phyloP scores from a whole-genome alignment of 2,329 filamentous ascomycete species.

The Xylaria sp. region DNA sequence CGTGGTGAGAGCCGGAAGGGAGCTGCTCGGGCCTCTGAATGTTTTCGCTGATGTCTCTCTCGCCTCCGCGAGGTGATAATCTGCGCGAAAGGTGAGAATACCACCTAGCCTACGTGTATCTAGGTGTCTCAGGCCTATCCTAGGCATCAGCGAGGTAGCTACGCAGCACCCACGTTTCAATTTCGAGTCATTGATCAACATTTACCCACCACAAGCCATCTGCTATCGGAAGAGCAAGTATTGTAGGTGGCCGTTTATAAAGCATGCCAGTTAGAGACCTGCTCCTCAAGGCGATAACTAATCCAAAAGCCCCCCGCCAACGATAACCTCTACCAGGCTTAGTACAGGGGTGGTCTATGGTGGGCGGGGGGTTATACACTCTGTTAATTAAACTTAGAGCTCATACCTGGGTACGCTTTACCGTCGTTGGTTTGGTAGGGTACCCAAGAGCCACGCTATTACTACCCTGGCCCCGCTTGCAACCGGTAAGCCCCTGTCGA shows the following conservation, averaged over 20 bases:
- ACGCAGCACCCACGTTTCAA: not conserved
- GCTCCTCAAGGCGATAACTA: not conserved
- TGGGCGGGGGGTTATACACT: conserved; percentile 1
- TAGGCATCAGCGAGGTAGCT: not conserved
- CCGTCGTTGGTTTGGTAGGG: conserved; percentile 12
- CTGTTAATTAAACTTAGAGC: conserved; percentile 27
- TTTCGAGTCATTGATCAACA: not conserved
- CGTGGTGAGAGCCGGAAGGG: conserved; percentile 10
- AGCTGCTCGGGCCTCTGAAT: conserved; percentile 14
- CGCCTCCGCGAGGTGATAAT: not conserved
- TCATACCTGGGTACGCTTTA: not conserved
- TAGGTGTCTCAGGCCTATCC: conserved; percentile 4
- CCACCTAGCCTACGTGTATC: not conserved
- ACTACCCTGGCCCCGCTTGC: conserved; percentile 4
- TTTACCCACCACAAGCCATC: not conserved
- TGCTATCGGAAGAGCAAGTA: not conserved
- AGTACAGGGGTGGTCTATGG: not conserved
- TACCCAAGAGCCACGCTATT: conserved; percentile 27
- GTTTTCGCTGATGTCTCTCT: not conserved
- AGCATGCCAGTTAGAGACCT: not conserved
- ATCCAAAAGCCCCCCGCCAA: not conserved
- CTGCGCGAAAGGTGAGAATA: not conserved
- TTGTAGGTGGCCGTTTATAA: not conserved
- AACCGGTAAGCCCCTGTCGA: conserved; percentile 7
- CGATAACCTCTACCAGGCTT: not conserved